Conservation (phyloP, 2,329 filamentous ascomycete genomes). For the Verticillium albo-atrum region DNA sequence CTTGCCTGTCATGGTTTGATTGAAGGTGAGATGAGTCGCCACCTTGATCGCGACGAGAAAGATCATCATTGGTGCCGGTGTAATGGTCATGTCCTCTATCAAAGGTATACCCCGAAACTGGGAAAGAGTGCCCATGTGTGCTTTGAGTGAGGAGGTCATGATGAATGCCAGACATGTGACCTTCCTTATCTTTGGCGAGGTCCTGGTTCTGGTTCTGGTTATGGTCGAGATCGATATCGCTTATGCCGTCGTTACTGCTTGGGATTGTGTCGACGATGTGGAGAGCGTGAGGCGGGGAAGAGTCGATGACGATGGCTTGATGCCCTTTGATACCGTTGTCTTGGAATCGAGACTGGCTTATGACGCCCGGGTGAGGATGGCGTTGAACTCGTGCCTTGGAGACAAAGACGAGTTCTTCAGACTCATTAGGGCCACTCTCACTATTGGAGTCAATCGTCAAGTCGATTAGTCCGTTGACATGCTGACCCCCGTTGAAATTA, state of each 20-base stretch:
- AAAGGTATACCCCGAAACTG: neutral
- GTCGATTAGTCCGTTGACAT: neutral
- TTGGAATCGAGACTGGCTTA: neutral
- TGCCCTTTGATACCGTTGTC: neutral
- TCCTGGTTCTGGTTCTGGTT: neutral
- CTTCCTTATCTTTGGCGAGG: neutral
- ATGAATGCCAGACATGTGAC: neutral
- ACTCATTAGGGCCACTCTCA: neutral
- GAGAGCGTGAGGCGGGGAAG: neutral
- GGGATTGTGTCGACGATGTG: neutral
- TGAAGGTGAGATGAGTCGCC: neutral
- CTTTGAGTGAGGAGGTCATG: neutral
- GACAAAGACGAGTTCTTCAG: neutral
- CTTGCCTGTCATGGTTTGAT: neutral
- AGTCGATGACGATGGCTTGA: neutral
- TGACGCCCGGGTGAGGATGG: neutral
- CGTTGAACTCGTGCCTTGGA: neutral
- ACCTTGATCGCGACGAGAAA: neutral
- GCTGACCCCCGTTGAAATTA: neutral
- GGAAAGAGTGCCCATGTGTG: neutral
- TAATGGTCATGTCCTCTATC: neutral
- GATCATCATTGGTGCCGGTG: neutral
- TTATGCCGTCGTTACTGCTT: neutral
- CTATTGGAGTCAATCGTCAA: neutral
- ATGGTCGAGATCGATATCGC: neutral